Percentiles rank a stretch among this genome's conserved stretches.
Conservation (phyloP, 2,329 filamentous ascomycete genomes). For the Aspergillus melleus region DNA sequence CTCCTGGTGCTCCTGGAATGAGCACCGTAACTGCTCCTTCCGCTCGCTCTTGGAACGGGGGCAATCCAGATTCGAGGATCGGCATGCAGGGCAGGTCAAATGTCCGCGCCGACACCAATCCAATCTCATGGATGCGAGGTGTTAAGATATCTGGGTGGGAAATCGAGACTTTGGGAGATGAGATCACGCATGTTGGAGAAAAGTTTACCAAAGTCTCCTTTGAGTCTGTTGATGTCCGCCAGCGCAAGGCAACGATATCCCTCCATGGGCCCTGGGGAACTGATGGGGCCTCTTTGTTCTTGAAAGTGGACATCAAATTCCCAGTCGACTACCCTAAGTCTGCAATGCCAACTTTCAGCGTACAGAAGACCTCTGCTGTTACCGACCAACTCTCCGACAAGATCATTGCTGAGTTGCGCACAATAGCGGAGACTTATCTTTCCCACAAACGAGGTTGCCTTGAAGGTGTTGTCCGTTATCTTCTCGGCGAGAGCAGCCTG, state of each 20-base stretch:
- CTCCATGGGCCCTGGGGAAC: constrained; percentile 62
- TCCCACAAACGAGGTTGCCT: constrained; percentile 56
- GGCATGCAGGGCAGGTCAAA: constrained; percentile 51
- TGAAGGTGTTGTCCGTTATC: constrained; percentile 62
- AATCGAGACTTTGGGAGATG: constrained; percentile 58
- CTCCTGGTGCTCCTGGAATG: constrained; percentile 40
- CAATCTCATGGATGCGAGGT: constrained; percentile 65
- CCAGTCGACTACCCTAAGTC: constrained; percentile 56
- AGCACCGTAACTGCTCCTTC: constrained; percentile 55
- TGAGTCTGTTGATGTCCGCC: constrained; percentile 58
- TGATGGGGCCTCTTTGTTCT: constrained; percentile 52
- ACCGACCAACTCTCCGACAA: constrained; percentile 51
- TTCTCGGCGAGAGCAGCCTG: constrained; percentile 59
- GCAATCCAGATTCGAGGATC: constrained; percentile 49
- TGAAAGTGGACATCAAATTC: constrained; percentile 60
- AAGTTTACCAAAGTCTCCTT: constrained; percentile 63
- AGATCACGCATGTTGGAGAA: constrained; percentile 61
- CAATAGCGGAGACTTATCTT: constrained; percentile 57
- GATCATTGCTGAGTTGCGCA: constrained; percentile 53
- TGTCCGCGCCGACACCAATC: constrained; percentile 54
- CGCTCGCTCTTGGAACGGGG: constrained; percentile 49
- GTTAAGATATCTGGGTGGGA: constrained; percentile 60
- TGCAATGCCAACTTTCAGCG: constrained; percentile 52
- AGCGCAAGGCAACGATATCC: constrained; percentile 56
- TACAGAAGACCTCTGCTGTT: constrained; percentile 60